These are phyloP conservation scores for Kalanchoe fedtschenkoi DNA, from an alignment of 164 flowering plant genomes.

Conservation along the genomic window DNA sequence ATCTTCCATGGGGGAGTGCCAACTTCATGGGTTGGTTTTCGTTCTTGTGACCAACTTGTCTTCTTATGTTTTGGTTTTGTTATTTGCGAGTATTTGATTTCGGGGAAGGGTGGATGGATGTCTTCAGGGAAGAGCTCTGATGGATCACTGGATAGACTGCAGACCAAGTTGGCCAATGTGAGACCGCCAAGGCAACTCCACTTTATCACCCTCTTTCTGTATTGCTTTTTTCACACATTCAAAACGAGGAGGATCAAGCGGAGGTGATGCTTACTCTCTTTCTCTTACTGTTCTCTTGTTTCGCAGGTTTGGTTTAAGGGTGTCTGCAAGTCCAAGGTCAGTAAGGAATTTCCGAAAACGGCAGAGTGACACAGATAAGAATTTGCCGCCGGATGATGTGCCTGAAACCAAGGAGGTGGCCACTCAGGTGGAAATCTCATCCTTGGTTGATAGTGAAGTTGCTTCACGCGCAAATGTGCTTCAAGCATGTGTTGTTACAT, in stretches of 20 bases:
- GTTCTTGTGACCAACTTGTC: not conserved
- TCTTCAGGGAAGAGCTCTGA: too few relatives aligned
- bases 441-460: conserved; percentile 15
- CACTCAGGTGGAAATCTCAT: conserved; percentile 11
- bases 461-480: conserved; percentile 55
- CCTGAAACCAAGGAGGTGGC: conserved; percentile 12
- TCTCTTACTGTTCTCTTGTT: not conserved
- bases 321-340: conserved; percentile 33
- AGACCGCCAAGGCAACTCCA: not conserved
- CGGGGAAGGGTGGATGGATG: too few relatives aligned
- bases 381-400: conserved; percentile 11
- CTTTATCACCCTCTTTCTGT: not conserved
- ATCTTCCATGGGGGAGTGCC: too few relatives aligned
- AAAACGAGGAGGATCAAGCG: not conserved
- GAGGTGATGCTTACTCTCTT: not conserved
- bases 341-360: conserved; percentile 25
- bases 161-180: not conserved
- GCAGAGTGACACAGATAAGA: conserved; percentile 14
- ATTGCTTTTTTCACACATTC: not conserved
- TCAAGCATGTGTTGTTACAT: conserved; percentile 64
- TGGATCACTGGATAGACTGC: not conserved
- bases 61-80: too few relatives aligned
- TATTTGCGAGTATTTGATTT: too few relatives aligned
- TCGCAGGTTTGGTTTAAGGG: conserved; percentile 11
- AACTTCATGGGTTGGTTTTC: not conserved